Conservation (phyloP, 345 rosid genomes). For the Cochlearia excelsa region DNA sequence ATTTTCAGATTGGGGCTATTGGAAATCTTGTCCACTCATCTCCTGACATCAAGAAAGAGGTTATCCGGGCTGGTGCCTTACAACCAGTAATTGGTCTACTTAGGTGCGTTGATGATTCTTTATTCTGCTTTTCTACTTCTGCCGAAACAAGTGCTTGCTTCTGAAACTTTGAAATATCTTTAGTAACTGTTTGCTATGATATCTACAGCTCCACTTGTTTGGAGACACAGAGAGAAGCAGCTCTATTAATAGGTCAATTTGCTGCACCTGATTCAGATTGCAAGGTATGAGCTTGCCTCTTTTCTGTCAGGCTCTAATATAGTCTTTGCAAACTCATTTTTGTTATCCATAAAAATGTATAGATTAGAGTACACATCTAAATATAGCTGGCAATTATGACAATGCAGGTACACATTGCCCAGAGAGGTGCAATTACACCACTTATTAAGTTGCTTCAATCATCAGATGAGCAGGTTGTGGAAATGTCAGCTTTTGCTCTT, state of each 20-base stretch:
- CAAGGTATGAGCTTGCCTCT: conserved; percentile 47
- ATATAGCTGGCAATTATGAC: conserved; percentile 10
- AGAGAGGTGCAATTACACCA: conserved; percentile 70
- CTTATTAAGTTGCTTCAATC: conserved; percentile 66
- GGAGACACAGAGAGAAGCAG: conserved; percentile 80
- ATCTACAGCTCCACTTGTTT: conserved; percentile 58
- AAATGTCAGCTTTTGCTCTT: conserved; percentile 82
- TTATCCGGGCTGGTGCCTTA: conserved; percentile 68
- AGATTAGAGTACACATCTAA: not conserved
- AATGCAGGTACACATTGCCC: conserved; percentile 74
- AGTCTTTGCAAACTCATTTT: not conserved
- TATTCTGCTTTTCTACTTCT: conserved; percentile 1
- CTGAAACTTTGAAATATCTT: not conserved
- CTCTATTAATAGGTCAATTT: conserved; percentile 74
- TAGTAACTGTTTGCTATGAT: conserved; percentile 17
- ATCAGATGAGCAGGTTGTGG: conserved; percentile 59
- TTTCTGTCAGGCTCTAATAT: not conserved
- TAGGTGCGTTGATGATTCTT: conserved; percentile 37
- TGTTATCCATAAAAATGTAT: not conserved
- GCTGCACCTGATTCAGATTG: conserved; percentile 76
- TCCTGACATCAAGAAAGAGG: conserved; percentile 65
- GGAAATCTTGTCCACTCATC: conserved; percentile 79
- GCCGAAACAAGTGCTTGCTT: conserved; percentile 3
- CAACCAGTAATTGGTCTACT: conserved; percentile 81
- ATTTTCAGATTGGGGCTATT: conserved; percentile 64